Conservation (phyloP, 139 green algal genomes). For the Chlamydomonas incerta region DNA sequence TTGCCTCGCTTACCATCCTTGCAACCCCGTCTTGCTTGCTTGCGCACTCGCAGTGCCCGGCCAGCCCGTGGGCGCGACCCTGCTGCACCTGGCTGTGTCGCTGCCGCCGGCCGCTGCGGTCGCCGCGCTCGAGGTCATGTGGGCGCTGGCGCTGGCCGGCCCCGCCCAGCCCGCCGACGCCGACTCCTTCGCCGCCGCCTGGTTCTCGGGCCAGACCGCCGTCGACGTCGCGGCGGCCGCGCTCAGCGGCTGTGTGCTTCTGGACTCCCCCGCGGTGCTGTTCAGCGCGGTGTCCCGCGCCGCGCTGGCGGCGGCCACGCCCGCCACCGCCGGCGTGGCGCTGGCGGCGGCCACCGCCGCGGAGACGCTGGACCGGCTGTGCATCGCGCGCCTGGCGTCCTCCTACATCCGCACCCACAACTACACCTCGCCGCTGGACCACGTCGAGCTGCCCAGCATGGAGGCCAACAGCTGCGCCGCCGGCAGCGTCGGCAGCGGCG, state of each 20-base stretch:
- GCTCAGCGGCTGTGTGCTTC: background rate
- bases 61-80: background rate
- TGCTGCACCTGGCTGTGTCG: constrained; percentile 20
- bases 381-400: constrained; percentile 2
- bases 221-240: background rate
- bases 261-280: background rate
- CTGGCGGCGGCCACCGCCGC: background rate
- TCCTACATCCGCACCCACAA: constrained; percentile 27
- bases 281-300: background rate
- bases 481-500: background rate
- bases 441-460: constrained; percentile 17
- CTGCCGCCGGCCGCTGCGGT: background rate
- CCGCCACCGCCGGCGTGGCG: background rate
- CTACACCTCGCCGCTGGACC: constrained; percentile 26
- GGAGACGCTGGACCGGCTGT: constrained; percentile 2
- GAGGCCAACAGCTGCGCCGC: background rate
- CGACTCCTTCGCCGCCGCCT: constrained; percentile 15
- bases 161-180: background rate
- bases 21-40: background rate
- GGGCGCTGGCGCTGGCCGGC: background rate
- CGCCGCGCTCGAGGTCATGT: constrained; percentile 1
- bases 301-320: background rate
- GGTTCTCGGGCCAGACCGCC: background rate
- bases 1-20: background rate
- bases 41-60: background rate